Evolutionary conservation across 2,329 filamentous ascomycete genomes (phyloP).

Genomic region (Monosporascus sp.): DNA sequence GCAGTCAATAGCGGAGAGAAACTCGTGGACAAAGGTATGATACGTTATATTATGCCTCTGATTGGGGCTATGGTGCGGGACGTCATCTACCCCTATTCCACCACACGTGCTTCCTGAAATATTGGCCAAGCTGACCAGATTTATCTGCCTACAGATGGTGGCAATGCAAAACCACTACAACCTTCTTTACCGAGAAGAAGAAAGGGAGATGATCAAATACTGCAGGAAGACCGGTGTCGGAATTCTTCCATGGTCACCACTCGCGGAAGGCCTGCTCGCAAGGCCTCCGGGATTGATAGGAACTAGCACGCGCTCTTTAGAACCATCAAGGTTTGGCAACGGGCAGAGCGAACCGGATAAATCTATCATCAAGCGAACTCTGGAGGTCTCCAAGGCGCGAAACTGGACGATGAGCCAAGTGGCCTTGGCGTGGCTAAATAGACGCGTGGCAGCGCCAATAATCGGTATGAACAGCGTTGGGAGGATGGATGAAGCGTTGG

Average conservation of each 20-base stretch:
- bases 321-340: not conserved
- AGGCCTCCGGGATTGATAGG: not conserved
- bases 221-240: slow-evolving; percentile 37
- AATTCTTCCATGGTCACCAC: slow-evolving; percentile 8
- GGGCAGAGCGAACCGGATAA: not conserved
- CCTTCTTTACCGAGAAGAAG: slow-evolving; percentile 55
- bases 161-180: slow-evolving; percentile 56
- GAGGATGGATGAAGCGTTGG: not conserved
- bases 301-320: not conserved
- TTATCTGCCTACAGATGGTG: slow-evolving; percentile 33
- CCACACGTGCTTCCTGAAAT: not conserved
- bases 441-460: not conserved
- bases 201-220: slow-evolving; percentile 37
- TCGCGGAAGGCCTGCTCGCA: slow-evolving; percentile 1
- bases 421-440: not conserved
- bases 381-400: not conserved
- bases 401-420: not conserved
- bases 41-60: not conserved
- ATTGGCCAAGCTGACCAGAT: not conserved
- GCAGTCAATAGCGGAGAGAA: slow-evolving; percentile 46
- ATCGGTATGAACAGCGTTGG: not conserved
- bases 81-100: too few species aligned
- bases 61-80: too few species aligned
- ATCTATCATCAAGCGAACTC: not conserved
- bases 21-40: slow-evolving; percentile 45